These are phyloP conservation scores for Phytopythium oedochilum DNA, from an alignment of 352 stramenopile species.

Conservation along the genomic window DNA sequence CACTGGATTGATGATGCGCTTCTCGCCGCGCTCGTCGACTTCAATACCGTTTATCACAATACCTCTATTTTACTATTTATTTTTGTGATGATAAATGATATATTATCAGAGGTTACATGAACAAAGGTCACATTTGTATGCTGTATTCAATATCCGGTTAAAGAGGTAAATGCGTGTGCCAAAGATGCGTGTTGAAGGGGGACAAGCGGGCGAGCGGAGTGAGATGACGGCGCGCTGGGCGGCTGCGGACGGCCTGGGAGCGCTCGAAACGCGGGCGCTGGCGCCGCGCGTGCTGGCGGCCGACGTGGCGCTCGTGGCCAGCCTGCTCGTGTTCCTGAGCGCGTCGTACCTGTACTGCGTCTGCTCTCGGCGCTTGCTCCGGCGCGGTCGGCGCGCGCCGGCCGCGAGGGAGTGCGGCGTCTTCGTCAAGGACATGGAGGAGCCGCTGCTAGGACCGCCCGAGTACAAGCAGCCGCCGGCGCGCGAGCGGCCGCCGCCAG, in stretches of 20 bases:
- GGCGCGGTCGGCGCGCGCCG: constrained; percentile 6
- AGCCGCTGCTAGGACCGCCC: constrained; percentile 45
- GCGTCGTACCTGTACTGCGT: constrained; percentile 47
- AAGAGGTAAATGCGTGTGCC: not conserved
- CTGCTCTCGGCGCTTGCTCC: constrained; percentile 28
- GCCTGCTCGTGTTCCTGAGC: constrained; percentile 41
- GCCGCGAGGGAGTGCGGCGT: constrained; percentile 8
- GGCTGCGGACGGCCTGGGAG: not conserved
- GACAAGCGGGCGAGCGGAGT: not conserved
- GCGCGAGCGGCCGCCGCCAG: constrained; percentile 31
- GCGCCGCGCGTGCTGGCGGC: constrained; percentile 20
- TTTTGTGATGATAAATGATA: too few relatives aligned
- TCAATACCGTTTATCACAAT: not conserved
- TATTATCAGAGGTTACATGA: not conserved
- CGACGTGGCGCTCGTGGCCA: constrained; percentile 30
- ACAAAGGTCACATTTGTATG: too few relatives aligned
- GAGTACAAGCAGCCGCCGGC: constrained; percentile 32
- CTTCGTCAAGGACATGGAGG: constrained; percentile 57
- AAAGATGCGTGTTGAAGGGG: not conserved
- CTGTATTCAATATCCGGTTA: not conserved
- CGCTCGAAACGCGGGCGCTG: constrained; percentile 3
- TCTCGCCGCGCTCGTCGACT: not conserved
- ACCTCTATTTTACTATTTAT: not conserved
- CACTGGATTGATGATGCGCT: not conserved
- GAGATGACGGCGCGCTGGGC: not conserved